Base-by-base conservation (phyloP, 2,329 filamentous ascomycete genomes). In the Gremmenia infestans region DNA sequence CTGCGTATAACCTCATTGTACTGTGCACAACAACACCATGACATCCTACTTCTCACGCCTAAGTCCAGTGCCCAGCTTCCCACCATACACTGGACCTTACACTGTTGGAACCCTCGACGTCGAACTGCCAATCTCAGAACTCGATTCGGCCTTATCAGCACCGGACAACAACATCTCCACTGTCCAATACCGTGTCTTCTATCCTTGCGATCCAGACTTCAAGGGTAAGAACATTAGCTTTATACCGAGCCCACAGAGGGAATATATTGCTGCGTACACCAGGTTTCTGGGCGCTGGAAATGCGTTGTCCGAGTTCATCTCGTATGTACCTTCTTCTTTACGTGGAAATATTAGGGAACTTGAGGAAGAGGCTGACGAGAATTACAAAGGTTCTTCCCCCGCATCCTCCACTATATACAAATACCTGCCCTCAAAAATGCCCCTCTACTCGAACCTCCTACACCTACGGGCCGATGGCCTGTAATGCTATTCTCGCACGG, bases 401-500 rank as follows among this genome's bases (percentile, higher is more conserved):
- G 88, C 59, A 79, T 91, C 39, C 77, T 93, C 1, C 82, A 90
- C 69, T 89, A 87, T 68, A 83, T 88, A 48, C 80, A 83, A 1
- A 86, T 93, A 25, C 88, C 88, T 5, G 87, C 83, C 25, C 78
- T 83, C 62, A 85, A 88, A 63, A 89, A 91, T 68, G 88, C 88
- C 11, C 76, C 79, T 5, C 71, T 92, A 7, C 78, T 85, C 67
- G 57, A 75, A 56, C 67, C 82, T 56, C 66, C 74, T 11, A 73
- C 76, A 3, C 66, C 74, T 4, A 72, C 74, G 56, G 74, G 77
- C 54, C 76, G 83, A 73, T 94, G 89, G 87, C 90, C 91, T 0
- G 87, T 90, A 0, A 85, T 91, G 75, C 77, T 96, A 60, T 95
- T 96, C 72, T 94, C 89, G 1, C 91, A 96, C 68, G 91, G 91